phyloP scores from a whole-genome alignment of 169 alveolate genomes.

The Amoebophrya sp. region DNA sequence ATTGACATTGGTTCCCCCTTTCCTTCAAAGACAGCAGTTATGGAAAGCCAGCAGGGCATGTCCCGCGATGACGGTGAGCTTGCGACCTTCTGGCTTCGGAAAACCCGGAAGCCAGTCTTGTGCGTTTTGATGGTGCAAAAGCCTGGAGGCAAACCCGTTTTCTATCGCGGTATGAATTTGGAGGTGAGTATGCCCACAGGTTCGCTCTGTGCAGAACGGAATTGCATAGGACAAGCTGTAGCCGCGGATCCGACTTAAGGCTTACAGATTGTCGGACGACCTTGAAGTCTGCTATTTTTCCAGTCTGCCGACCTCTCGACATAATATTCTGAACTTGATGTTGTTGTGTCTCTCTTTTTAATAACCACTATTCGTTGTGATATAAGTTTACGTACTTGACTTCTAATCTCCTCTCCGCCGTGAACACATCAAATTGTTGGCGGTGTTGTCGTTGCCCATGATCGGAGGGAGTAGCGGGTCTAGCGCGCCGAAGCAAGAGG shows the following conservation, averaged over 20 bases:
- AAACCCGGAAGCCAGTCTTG: not conserved
- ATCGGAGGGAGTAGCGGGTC: no score
- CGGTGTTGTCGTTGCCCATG: not conserved
- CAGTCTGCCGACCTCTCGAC: no score
- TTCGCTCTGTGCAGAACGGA: not conserved
- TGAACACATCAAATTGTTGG: not conserved
- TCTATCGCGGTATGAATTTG: not conserved
- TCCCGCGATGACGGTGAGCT: not conserved
- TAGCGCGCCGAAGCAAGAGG: no score
- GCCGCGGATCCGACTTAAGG: not conserved
- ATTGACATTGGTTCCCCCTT: no score
- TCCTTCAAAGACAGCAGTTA: no score
- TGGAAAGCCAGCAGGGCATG: not conserved
- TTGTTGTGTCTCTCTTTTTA: no score
- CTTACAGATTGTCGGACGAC: no score
- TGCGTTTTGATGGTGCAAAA: not conserved
- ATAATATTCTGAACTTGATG: no score
- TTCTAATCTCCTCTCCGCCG: no score
- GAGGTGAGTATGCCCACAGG: not conserved
- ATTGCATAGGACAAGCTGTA: not conserved
- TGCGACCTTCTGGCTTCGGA: not conserved
- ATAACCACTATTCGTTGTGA: no score
- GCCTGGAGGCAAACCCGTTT: not conserved
- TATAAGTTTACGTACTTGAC: no score
- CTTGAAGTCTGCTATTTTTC: no score